phyloP scores from a whole-genome alignment of 2,329 filamentous ascomycete genomes.

The Tolypocladium endophyticum region DNA sequence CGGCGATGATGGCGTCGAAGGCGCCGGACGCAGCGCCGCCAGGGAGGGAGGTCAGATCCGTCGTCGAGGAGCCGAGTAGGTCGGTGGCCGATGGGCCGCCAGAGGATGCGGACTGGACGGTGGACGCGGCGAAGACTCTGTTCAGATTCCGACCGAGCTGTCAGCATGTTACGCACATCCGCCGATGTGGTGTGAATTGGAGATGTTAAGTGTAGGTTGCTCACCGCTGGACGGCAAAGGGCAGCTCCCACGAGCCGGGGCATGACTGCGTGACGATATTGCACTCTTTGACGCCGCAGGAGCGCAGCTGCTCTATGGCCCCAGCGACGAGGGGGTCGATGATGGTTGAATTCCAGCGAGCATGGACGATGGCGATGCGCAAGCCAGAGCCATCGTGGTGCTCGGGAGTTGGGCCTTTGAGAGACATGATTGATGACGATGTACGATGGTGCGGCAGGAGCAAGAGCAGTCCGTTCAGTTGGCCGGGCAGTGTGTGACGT shows the following conservation, averaged over 20 bases:
- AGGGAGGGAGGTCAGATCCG: constrained; percentile 50
- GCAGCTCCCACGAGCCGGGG: constrained; percentile 89
- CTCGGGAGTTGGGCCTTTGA: constrained; percentile 47
- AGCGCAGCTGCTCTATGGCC: constrained; percentile 65
- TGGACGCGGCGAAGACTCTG: constrained; percentile 76
- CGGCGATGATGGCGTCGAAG: constrained; percentile 90
- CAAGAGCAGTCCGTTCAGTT: not conserved
- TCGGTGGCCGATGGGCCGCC: constrained; percentile 60
- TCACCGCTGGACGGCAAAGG: constrained; percentile 78
- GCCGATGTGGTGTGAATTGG: not conserved
- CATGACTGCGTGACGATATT: constrained; percentile 88
- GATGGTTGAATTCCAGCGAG: constrained; percentile 85
- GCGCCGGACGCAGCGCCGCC: constrained; percentile 39
- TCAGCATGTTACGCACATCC: constrained; percentile 9
- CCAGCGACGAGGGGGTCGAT: constrained; percentile 79
- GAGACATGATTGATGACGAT: constrained; percentile 23
- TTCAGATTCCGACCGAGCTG: not conserved
- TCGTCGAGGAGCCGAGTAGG: constrained; percentile 58
- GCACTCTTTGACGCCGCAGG: constrained; percentile 70
- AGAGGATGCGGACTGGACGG: constrained; percentile 64
- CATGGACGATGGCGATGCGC: constrained; percentile 90
- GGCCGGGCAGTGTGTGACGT: not conserved
- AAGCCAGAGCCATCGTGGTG: constrained; percentile 60
- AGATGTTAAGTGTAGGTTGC: constrained; percentile 8
- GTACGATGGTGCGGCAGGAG: not conserved